A percentile compares a stretch with the other conserved stretches of the same genome.
Conservation (phyloP, 148 eudicot genomes). For the Fagopyrum esculentum region DNA sequence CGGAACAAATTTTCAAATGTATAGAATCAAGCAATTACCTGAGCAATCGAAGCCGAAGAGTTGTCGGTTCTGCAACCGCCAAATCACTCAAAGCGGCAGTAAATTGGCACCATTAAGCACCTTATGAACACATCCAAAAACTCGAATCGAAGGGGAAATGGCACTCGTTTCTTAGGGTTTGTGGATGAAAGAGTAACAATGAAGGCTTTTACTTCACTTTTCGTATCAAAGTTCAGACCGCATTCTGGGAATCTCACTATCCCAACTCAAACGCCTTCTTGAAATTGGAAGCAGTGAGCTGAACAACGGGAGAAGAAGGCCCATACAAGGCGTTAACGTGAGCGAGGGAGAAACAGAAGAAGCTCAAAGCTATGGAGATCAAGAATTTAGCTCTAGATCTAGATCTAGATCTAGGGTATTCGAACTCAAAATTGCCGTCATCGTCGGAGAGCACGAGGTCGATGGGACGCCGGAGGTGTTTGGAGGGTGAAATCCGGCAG, state of each 20-base stretch:
- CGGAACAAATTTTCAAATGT: not conserved
- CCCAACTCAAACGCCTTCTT: not conserved
- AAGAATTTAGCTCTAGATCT: too few relatives aligned
- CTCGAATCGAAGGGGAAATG: not conserved
- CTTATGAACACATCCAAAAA: not conserved
- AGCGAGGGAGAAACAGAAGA: too few relatives aligned
- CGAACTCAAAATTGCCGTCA: too few relatives aligned
- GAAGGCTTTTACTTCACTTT: conserved; percentile 3
- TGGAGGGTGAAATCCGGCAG: too few relatives aligned
- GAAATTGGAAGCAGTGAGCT: too few relatives aligned
- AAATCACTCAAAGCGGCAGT: not conserved
- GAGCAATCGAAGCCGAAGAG: not conserved
- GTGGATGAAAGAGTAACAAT: conserved; percentile 1
- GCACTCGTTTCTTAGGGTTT: not conserved
- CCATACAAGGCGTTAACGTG: too few relatives aligned
- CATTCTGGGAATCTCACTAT: not conserved
- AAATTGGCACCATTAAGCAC: not conserved
- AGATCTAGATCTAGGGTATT: too few relatives aligned
- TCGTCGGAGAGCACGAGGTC: too few relatives aligned
- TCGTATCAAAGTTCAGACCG: not conserved
- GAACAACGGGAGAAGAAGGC: too few relatives aligned
- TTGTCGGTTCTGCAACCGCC: not conserved
- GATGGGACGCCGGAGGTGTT: too few relatives aligned
- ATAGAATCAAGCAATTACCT: not conserved
- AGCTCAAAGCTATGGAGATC: too few relatives aligned